Evolutionary conservation across 257 asterid genomes (phyloP), one percentile per base, ranked within the genome.

Genomic region (Ilex asprella): DNA sequence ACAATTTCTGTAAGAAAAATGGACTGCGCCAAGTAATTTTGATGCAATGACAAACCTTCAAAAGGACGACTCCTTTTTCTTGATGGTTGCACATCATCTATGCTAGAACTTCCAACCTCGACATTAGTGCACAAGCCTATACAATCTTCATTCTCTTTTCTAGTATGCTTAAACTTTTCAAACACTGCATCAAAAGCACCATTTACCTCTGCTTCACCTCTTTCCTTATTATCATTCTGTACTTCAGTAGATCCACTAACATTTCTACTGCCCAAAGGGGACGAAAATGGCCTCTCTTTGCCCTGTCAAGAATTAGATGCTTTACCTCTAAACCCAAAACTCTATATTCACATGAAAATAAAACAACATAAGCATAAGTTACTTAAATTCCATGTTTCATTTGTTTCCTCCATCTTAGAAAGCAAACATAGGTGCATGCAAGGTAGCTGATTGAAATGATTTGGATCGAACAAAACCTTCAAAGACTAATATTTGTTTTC

Each of bases 121-220:
- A 50, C 55, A 57, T 41, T 15, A 50, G 64, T 68, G 63, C 47
- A 29, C 54, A 58, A 52, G 58, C 60, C 39, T 0, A 56, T 46
- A 43, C 56, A 50, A 47, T 62, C 75, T n/a, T 56, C 56, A 54
- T 58, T 68, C 5, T 13, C 62, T 61, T 60, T 74, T 61, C 65
- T 66, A 16, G 83, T 52, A 52, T 68, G 78, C 77, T 85, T 87
- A 67, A 85, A 82, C 71, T 85, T 69, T 61, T 70, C 66, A 61
- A 87, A 80, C 65, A 78, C 79, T 64, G 70, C 67, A 60, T 79
- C 88, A 67, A 75, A 73, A 16, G 81, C 73, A 59, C 76, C 39
- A 60, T 66, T 61, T 16, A 35, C 14, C 67, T 72, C 77, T 31
- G 55, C 61, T 29, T 75, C 79, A 62, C 63, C 70, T 59, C 66